Base-by-base conservation (phyloP, 352 stramenopile species). In the Aphanomyces cochlioides region DNA sequence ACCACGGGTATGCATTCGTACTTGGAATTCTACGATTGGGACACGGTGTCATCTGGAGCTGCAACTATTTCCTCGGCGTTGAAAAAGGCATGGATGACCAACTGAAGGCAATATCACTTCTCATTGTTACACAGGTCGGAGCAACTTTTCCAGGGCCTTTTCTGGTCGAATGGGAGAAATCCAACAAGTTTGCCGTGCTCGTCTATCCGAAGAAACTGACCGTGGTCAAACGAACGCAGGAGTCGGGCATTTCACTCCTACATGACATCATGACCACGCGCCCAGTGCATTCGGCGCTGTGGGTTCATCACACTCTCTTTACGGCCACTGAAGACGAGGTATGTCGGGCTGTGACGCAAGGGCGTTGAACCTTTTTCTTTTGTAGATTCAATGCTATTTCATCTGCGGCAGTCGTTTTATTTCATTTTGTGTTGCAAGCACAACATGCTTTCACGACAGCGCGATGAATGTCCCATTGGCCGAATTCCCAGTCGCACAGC, bases 21-120 rank as follows among this genome's bases (percentile, higher is more conserved):
- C 34, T 66, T 93, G 28, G 85, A 93, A 43, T 93, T 93, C 41
- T 93, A 90, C 53, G 80, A 89, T 17, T 93, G 85, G 85, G 76
- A 75, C 3, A 15, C 38, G 5, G 57, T 38, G 7, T n/a, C 19
- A 7, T 17, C 37, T 43, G 57, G 57, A 17, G 10, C 13, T 8
- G 12, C 57, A 38, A 47, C 57, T 12, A 10, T 66, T 17, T 43
- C 58, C 17, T 47, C 37, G 0, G 8, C 17, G 3, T 54, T 50
- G 7, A 57, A 21, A 34, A 77, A 73, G 61, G 28, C 47, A 6
- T 53, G 36, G 1, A n/a, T 50, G 28, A 28, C 28, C 28, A 28
- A 28, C 28, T 28, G 28, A 28, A 28, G 28, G 28, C 28, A 2
- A 28, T 28, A 28, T 28, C 28, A 28, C 28, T 28, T 28, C 28